Evolutionary conservation across 345 rosid species (phyloP).

Genomic region (Eutrema yunnanense): DNA sequence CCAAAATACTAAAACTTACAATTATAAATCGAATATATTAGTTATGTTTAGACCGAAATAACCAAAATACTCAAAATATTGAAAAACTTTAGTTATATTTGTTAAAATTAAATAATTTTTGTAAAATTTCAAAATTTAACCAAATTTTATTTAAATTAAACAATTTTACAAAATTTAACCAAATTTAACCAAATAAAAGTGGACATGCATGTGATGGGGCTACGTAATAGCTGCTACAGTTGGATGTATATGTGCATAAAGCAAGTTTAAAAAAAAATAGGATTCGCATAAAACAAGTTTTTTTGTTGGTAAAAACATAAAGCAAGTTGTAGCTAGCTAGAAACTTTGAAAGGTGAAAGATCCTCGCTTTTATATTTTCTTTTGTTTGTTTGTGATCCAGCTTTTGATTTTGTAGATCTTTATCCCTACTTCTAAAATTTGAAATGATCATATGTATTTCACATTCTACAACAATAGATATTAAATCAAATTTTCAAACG

Average conservation of each 20-base stretch:
- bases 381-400: constrained; percentile 16
- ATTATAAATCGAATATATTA: too few relatives aligned
- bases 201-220: constrained; percentile 3
- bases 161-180: too few relatives aligned
- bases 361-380: neutral
- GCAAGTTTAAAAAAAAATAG: neutral
- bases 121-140: too few relatives aligned
- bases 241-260: constrained; percentile 13
- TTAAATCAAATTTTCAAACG: neutral
- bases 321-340: constrained; percentile 16
- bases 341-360: constrained; percentile 1
- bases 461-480: neutral
- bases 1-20: too few relatives aligned
- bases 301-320: too few relatives aligned
- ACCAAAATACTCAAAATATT: too few relatives aligned
- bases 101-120: too few relatives aligned
- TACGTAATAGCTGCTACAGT: constrained; percentile 11
- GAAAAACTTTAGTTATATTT: too few relatives aligned
- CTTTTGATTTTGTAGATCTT: neutral
- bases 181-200: too few relatives aligned
- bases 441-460: neutral
- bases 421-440: neutral
- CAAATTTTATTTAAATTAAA: too few relatives aligned
- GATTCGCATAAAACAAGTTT: neutral
- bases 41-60: too few relatives aligned